Conservation (phyloP, 441 rosid genomes). For the Arabidopsis lyrata region DNA sequence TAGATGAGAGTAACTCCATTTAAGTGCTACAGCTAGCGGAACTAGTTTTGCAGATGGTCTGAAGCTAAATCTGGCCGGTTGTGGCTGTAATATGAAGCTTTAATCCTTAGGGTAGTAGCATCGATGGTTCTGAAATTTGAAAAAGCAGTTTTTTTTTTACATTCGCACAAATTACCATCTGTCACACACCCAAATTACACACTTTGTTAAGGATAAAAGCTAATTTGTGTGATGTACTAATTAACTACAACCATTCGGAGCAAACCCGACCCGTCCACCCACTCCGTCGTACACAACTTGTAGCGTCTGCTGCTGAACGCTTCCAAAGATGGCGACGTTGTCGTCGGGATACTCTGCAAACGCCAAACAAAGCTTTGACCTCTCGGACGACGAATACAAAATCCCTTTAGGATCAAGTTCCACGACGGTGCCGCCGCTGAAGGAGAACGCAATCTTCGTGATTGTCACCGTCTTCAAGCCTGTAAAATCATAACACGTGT, state of each 20-base stretch:
- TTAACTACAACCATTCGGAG: slow-evolving; percentile 56
- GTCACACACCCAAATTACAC: no score
- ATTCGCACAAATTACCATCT: no score
- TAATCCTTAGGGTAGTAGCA: no score
- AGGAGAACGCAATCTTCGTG: slow-evolving; percentile 54
- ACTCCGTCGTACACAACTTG: slow-evolving; percentile 67
- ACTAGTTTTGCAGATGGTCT: no score
- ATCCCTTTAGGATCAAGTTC: slow-evolving; percentile 48
- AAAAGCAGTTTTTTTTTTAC: no score
- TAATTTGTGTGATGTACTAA: not conserved
- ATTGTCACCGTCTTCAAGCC: slow-evolving; percentile 24
- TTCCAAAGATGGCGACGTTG: slow-evolving; percentile 59
- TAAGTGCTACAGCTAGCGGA: no score
- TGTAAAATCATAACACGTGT: slow-evolving; percentile 75
- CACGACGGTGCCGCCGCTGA: slow-evolving; percentile 50
- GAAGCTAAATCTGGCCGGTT: no score
- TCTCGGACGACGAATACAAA: not conserved
- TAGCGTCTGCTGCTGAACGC: slow-evolving; percentile 62
- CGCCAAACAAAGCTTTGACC: slow-evolving; percentile 67
- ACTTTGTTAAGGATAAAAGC: no score
- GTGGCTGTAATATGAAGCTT: no score
- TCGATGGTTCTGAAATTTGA: no score
- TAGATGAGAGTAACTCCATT: not conserved
- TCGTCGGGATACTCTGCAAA: slow-evolving; percentile 59
- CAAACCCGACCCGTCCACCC: slow-evolving; percentile 63